Evolutionary conservation across 768 basidiomycete genomes (phyloP).

Genomic region (Xanthoconium stramineum): DNA sequence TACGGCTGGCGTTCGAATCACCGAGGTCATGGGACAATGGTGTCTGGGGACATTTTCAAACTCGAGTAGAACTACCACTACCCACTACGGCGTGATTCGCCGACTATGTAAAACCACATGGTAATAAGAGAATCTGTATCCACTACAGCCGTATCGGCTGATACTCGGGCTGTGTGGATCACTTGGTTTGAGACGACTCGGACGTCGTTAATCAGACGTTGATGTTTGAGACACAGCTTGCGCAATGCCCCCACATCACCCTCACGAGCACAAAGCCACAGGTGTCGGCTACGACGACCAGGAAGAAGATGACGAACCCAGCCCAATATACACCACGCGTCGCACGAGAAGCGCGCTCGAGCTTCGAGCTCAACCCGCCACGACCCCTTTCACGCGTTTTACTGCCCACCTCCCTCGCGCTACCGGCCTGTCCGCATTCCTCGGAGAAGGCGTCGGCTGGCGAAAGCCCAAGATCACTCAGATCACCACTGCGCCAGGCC

Average conservation of each 20-base stretch:
- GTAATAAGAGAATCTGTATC: neutral
- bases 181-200: no score
- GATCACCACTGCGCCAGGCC: constrained; percentile 64
- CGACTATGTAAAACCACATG: no score
- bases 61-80: neutral
- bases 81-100: constrained; percentile 4
- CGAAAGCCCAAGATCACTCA: constrained; percentile 38
- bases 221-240: neutral
- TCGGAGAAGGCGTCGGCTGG: constrained; percentile 28
- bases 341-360: constrained; percentile 24
- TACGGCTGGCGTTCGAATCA: no score
- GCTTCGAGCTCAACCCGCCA: constrained; percentile 12
- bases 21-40: no score
- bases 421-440: constrained; percentile 20
- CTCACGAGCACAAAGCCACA: no score
- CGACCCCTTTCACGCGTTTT: constrained; percentile 6
- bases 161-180: no score
- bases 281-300: neutral
- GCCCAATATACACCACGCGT: constrained; percentile 18
- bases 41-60: neutral
- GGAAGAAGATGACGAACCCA: neutral
- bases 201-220: no score
- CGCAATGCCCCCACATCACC: neutral
- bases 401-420: constrained; percentile 12
- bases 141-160: no score